Evolutionary conservation across 2,329 filamentous ascomycete species (phyloP).

Genomic region (Geosmithia putterillii): DNA sequence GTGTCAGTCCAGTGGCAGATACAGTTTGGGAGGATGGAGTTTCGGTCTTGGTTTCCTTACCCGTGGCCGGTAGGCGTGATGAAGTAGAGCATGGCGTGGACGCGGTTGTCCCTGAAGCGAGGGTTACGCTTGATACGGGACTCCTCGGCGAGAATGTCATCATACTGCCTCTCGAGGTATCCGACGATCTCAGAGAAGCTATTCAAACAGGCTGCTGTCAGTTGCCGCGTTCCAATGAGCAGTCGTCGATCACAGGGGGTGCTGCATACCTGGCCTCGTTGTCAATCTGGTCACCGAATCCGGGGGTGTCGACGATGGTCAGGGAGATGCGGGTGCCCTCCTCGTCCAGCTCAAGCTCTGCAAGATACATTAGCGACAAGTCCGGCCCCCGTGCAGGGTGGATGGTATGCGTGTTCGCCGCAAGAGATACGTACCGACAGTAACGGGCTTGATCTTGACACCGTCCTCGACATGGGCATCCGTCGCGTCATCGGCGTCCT

Average conservation of each 20-base stretch:
- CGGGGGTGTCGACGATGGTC: constrained; percentile 96
- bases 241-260: background rate
- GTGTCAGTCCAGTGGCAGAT: too few species aligned
- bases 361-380: background rate
- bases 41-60: constrained; percentile 27
- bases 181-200: constrained; percentile 97
- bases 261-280: constrained; percentile 78
- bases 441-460: constrained; percentile 97
- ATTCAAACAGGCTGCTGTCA: background rate
- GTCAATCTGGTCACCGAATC: constrained; percentile 97
- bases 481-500: constrained; percentile 83
- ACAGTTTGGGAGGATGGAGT: too few species aligned
- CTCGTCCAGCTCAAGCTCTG: constrained; percentile 91
- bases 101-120: constrained; percentile 96
- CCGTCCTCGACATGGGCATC: constrained; percentile 90
- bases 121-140: constrained; percentile 99
- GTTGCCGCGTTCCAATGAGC: too few species aligned
- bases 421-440: constrained; percentile 55
- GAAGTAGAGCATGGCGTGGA: constrained; percentile 97
- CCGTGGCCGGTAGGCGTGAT: constrained; percentile 96
- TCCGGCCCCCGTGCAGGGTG: background rate
- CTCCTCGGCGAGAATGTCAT: constrained; percentile 97
- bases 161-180: constrained; percentile 97
- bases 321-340: constrained; percentile 96
- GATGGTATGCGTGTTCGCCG: background rate